A percentile compares a stretch with the other conserved stretches of the same genome.
Evolutionary conservation across 495 filamentous ascomycete genomes (phyloP).

Genomic region (Podospora pseudopauciseta): DNA sequence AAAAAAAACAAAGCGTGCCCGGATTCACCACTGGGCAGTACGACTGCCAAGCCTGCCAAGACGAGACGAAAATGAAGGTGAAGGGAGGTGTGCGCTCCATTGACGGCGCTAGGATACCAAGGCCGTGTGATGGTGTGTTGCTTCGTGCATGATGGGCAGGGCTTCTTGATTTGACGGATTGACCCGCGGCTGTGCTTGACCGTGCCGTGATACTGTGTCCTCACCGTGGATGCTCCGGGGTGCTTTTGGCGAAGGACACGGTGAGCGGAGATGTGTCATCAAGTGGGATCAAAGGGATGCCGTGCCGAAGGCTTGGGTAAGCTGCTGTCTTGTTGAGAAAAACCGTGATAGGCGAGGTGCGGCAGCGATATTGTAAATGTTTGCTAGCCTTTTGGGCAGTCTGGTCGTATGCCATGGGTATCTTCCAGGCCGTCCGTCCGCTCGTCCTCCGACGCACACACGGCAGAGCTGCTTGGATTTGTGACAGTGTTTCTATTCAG

Average conservation of each 20-base stretch:
- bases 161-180: constrained; percentile 26
- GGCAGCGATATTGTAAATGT: constrained; percentile 9
- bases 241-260: constrained; percentile 10
- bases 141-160: constrained; percentile 25
- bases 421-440: not conserved
- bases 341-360: not conserved
- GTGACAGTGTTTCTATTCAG: not conserved
- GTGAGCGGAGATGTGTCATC: constrained; percentile 12
- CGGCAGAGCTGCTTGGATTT: not conserved
- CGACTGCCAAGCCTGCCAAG: constrained; percentile 28
- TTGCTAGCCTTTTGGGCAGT: constrained; percentile 20
- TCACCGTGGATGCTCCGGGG: constrained; percentile 1
- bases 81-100: constrained; percentile 29
- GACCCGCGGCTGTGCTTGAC: constrained; percentile 30
- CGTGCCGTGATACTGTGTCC: constrained; percentile 17
- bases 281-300: constrained; percentile 2
- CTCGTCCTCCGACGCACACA: not conserved
- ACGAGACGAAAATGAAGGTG: constrained; percentile 29
- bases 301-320: not conserved
- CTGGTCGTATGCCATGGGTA: not conserved
- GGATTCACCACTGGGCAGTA: constrained; percentile 18
- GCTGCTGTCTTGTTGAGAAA: constrained; percentile 6
- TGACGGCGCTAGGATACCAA: constrained; percentile 20
- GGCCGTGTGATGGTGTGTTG: constrained; percentile 22
- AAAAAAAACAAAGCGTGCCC: constrained; percentile 28